Evolutionary conservation across 1,284 basidiomycete species (phyloP), one percentile per base, ranked within the genome.

Genomic region (Paramarasmius palmivorus): DNA sequence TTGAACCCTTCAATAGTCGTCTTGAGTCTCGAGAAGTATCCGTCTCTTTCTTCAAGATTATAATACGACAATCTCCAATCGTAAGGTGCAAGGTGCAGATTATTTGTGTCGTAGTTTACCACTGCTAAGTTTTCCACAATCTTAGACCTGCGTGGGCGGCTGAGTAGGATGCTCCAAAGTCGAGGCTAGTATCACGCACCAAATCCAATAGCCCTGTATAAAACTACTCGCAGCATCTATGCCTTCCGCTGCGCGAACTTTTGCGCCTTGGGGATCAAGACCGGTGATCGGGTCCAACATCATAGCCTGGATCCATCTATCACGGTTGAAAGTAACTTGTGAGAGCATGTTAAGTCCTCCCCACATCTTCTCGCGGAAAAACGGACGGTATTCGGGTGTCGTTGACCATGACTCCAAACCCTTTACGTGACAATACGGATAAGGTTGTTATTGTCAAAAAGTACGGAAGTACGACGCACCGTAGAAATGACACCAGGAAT

Each of bases 131-230:
- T 98, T 69, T 98, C 89, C 10, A 98, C 86, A 52, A 98, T 92
- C 72, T 95, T 95, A 3, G 90, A 85, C 88, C 90, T 91, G 57
- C 20, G 25, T 15, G 4, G 26, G 49, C 8, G 14, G 17, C 22
- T 36, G 20, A 53, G 23, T 10, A 19, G 19, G 29, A 38, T 15
- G 1, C 12, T 46, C 14, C 6, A 3, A 54, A 26, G 36, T 40
- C 7, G 17, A 32, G 37, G 38, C 36, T 48, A 34, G 25, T 12
- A 32, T 45, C 36, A 19, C 51, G 66, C 62, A 90, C 94, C 95
- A 98, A 58, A 97, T 88, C 95, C 95, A 97, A 68, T 94, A 98
- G 3, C 93, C 93, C 65, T 91, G 88, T 53, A 98, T 89, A 66
- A 98, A 97, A 63, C 85, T 92, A 60, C 89, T 93, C 5, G 93